phyloP scores from a whole-genome alignment of 169 alveolate genomes.

The Babesia ovata region DNA sequence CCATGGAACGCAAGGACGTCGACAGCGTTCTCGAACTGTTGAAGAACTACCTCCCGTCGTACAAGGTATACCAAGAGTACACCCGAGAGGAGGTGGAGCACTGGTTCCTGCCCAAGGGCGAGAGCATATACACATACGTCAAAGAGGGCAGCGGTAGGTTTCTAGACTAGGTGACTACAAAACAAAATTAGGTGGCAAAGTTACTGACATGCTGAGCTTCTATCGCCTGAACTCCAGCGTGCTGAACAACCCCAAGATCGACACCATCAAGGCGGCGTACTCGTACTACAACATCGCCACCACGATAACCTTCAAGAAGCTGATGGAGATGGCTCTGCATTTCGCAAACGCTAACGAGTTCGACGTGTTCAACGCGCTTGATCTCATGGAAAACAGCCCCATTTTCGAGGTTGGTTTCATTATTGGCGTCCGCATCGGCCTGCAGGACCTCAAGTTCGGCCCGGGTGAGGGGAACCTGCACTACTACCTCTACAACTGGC shows the following conservation, averaged over 20 bases:
- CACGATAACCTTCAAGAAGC: constrained; percentile 76
- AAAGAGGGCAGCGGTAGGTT: constrained; percentile 73
- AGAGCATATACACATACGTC: constrained; percentile 91
- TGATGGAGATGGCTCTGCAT: constrained; percentile 90
- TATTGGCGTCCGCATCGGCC: not conserved
- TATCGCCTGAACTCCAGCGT: constrained; percentile 91
- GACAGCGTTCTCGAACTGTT: constrained; percentile 81
- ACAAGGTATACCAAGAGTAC: constrained; percentile 83
- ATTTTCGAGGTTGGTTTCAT: constrained; percentile 77
- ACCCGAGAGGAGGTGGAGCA: constrained; percentile 89
- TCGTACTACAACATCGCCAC: constrained; percentile 88
- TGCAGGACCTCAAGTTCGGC: constrained; percentile 89
- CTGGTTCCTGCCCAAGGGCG: constrained; percentile 86
- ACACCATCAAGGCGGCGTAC: constrained; percentile 86
- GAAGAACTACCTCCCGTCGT: constrained; percentile 71
- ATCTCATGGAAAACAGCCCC: constrained; percentile 92
- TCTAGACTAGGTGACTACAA: constrained; percentile 18
- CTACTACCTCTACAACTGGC: constrained; percentile 96
- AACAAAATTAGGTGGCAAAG: constrained; percentile 50
- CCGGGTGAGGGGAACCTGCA: constrained; percentile 96
- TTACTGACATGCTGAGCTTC: constrained; percentile 92
- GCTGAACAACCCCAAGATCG: constrained; percentile 83
- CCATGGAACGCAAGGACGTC: constrained; percentile 87
- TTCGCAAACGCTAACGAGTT: constrained; percentile 89
- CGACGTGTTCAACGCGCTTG: constrained; percentile 96